Evolutionary conservation across 495 filamentous ascomycete species (phyloP).

Genomic region (Podospora tetraspora): DNA sequence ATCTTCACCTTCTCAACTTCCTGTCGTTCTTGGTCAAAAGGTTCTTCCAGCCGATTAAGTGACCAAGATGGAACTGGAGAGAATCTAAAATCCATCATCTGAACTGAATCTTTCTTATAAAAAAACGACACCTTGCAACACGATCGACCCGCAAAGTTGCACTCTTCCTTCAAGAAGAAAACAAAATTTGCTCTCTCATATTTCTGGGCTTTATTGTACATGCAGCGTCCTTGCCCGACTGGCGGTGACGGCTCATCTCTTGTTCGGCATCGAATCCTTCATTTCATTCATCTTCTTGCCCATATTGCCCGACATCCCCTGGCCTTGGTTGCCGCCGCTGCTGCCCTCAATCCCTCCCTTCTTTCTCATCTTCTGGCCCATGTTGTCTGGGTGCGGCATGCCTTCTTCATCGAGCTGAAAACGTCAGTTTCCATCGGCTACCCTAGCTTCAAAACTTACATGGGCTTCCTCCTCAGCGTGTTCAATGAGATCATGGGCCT

Average conservation of each 20-base stretch:
- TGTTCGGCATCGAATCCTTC: constrained; percentile 23
- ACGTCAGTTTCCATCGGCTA: too few relatives aligned
- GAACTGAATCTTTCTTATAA: background rate
- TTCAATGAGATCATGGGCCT: constrained; percentile 29
- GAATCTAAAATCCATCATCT: too few relatives aligned
- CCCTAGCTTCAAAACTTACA: too few relatives aligned
- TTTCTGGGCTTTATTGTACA: too few relatives aligned
- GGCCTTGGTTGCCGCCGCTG: constrained; percentile 1
- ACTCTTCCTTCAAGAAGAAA: too few relatives aligned
- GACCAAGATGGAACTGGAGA: too few relatives aligned
- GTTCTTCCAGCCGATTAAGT: background rate
- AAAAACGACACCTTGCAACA: background rate
- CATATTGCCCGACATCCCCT: constrained; percentile 14
- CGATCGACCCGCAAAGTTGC: background rate
- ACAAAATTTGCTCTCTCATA: too few relatives aligned
- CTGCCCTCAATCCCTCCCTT: constrained; percentile 11
- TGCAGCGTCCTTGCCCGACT: background rate
- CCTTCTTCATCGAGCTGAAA: constrained; percentile 18
- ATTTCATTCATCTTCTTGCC: constrained; percentile 20
- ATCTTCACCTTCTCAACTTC: too few relatives aligned
- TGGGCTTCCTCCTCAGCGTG: constrained; percentile 29
- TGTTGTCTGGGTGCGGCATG: constrained; percentile 2
- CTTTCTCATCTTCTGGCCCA: constrained; percentile 11
- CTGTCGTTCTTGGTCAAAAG: too few relatives aligned
- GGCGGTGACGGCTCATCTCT: background rate